A percentile compares a stretch with the other conserved stretches of the same genome.
These are phyloP conservation scores for Pichia sp. DNA, from an alignment of 1,139 yeast genomes.

Conservation along the genomic window DNA sequence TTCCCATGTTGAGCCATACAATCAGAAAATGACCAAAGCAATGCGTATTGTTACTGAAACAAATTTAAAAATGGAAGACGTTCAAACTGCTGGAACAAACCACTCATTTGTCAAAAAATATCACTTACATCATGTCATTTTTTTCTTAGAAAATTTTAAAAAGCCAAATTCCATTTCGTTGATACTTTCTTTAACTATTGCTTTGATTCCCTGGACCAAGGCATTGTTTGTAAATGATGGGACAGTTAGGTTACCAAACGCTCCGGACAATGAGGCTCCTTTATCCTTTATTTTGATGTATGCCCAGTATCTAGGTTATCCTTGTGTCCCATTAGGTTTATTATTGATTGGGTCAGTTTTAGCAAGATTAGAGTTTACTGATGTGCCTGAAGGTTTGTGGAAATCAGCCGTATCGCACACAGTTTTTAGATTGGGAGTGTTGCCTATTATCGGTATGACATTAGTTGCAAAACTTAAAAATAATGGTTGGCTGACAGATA, in stretches of 20 bases:
- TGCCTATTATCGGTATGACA: conserved; percentile 57
- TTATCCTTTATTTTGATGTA: conserved; percentile 75
- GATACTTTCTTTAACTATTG: conserved; percentile 52
- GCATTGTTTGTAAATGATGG: conserved; percentile 56
- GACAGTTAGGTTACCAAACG: conserved; percentile 43
- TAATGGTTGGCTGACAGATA: conserved; percentile 47
- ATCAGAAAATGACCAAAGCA: conserved; percentile 19
- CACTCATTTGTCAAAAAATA: conserved; percentile 26
- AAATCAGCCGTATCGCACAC: conserved; percentile 43
- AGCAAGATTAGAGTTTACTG: conserved; percentile 56
- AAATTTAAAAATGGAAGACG: conserved; percentile 23
- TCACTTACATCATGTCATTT: conserved; percentile 26
- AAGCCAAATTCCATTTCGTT: conserved; percentile 71
- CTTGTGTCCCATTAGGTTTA: conserved; percentile 84
- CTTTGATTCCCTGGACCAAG: conserved; percentile 82
- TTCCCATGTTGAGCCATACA: conserved; percentile 26
- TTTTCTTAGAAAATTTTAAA: conserved; percentile 41
- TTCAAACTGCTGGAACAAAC: conserved; percentile 21
- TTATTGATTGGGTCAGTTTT: conserved; percentile 77
- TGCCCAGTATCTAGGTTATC: conserved; percentile 69
- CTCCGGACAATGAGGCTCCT: conserved; percentile 81
- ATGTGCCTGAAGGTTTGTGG: conserved; percentile 73
- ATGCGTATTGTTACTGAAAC: conserved; percentile 27
- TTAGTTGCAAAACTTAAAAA: conserved; percentile 43
- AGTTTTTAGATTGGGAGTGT: conserved; percentile 38